Base-by-base conservation (phyloP, 768 basidiomycete genomes). In the Artomyces pyxidatus region DNA sequence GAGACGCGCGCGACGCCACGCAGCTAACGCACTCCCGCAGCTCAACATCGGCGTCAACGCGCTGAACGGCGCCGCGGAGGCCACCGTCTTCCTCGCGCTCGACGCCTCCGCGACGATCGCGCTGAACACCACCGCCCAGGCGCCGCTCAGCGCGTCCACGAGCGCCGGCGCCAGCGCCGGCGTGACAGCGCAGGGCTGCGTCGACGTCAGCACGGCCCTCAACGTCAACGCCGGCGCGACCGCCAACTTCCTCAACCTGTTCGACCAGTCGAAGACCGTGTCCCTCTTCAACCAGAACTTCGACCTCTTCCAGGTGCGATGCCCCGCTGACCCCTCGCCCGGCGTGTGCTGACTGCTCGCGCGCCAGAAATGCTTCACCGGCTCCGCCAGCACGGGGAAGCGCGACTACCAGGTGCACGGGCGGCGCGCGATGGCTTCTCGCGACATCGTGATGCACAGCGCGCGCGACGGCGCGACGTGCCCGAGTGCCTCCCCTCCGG, bases 21-120 rank as follows among this genome's bases (percentile, higher is more conserved):
- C 22, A 21, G 35, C 14, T 11, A 6, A 22, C 19, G 6, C 40
- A 17, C 25, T 19, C 17, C 78, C 77, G 0, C 62, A 51, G 37
- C 63, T 49, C 49, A 50, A 11, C 16, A 29, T 56, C 19, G 47
- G 19, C 5, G 6, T 40, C 16, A 25, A 21, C 19, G 41, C 46
- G 21, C 43, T 52, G 8, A 27, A 39, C n/a, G 43, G 39, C 25
- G 19, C 19, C 8, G 41, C 32, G 9, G 9, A 14, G 8, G 17
- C 48, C 22, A 49, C 5, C 19, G 48, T 49, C 17, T 51, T 51
- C 14, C 23, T 54, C n/a, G 38, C 41, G 4, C 44, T 54, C 17
- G 45, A 50, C 7, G 49, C 53, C 30, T 43, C 45, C 40, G 28
- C 29, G 4, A 28, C 6, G 27, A n/a, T 47, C 17, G 45, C 28